Conservation (phyloP, 371 early-diverging fungal species). For the Mucor piriformis region DNA sequence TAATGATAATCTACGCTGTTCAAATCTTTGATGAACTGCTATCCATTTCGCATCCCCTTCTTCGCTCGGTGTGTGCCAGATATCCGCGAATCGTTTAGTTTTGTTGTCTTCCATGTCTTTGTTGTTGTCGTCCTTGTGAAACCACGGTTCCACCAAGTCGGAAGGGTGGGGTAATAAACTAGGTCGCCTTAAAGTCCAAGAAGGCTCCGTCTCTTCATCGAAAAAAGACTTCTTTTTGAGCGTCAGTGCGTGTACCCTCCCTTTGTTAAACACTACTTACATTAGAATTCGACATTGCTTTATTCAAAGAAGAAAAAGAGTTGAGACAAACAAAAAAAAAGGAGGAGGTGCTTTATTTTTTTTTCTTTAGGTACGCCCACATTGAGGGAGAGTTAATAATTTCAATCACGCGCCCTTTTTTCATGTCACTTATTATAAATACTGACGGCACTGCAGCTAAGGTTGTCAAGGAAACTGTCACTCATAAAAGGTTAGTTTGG, state of each 20-base stretch:
- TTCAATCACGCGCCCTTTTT: no score
- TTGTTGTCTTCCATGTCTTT: conserved; percentile 37
- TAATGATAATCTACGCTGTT: conserved; percentile 35
- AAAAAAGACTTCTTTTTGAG: conserved; percentile 3
- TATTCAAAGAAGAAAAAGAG: neutral
- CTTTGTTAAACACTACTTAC: conserved; percentile 11
- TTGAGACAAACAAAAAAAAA: neutral
- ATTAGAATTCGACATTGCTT: conserved; percentile 2
- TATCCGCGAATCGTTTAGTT: no score
- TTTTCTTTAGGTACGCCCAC: neutral
- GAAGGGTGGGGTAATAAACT: conserved; percentile 15
- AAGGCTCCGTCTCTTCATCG: conserved; percentile 3
- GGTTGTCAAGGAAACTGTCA: conserved; percentile 36
- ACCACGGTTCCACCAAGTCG: conserved; percentile 5
- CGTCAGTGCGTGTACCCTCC: no score
- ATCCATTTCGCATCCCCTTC: conserved; percentile 12
- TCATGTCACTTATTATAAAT: conserved; percentile 46
- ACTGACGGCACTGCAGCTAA: conserved; percentile 48
- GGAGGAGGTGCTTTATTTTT: neutral
- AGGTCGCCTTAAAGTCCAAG: conserved; percentile 5
- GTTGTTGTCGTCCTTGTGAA: no score
- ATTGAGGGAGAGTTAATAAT: no score
- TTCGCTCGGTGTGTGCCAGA: conserved; percentile 36
- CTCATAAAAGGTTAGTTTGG: conserved; percentile 40
- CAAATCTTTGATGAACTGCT: neutral